Percentiles rank a stretch among this genome's conserved stretches.
Evolutionary conservation across 176 grass and related monocot genomes (phyloP).

Genomic region (Triticum dicoccoides): DNA sequence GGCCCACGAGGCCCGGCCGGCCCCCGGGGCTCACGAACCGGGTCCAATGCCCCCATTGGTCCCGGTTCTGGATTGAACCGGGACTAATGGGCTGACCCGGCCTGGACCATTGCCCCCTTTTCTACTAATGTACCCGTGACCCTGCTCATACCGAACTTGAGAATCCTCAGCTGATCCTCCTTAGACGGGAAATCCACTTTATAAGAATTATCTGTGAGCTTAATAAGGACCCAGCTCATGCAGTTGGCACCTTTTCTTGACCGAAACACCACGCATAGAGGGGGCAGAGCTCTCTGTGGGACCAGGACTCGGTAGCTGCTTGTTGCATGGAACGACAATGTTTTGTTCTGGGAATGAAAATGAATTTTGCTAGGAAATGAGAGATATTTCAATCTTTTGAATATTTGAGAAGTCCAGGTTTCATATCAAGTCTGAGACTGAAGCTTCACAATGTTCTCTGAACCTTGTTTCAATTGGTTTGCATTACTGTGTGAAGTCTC

Average conservation of each 20-base stretch:
- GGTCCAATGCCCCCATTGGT: too few species aligned
- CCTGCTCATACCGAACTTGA: too few species aligned
- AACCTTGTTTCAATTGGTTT: too few species aligned
- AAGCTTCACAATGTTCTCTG: background rate
- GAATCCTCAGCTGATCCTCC: too few species aligned
- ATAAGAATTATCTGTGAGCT: too few species aligned
- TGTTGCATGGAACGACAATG: background rate
- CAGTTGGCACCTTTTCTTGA: slow-evolving; percentile 9
- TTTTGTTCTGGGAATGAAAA: background rate
- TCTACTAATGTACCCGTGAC: too few species aligned
- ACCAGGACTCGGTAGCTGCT: background rate
- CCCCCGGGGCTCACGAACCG: too few species aligned
- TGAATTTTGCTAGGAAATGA: background rate
- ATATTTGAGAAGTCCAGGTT: background rate
- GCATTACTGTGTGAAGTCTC: background rate
- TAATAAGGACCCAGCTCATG: background rate
- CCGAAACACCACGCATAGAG: background rate
- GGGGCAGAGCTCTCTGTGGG: background rate
- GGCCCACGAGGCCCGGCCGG: too few species aligned
- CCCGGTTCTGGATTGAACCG: too few species aligned
- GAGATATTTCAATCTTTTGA: background rate
- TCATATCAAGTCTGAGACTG: background rate
- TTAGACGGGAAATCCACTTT: too few species aligned
- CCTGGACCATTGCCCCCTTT: too few species aligned
- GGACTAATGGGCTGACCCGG: too few species aligned